Base-by-base conservation (phyloP, 2,329 filamentous ascomycete genomes). In the Camillea tinctor region DNA sequence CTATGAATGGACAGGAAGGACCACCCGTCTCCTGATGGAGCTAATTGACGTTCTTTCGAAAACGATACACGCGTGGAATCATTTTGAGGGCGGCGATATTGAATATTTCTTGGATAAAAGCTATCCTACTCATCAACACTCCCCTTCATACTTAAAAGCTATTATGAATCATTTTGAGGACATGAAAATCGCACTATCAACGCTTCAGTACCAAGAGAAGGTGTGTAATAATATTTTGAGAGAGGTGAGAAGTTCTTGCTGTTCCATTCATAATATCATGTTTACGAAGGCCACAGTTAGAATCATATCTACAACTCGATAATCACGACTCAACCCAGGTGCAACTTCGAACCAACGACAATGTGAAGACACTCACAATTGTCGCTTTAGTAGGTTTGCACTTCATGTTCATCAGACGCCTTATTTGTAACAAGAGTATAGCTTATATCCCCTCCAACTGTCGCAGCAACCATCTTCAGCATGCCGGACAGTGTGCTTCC, bases 291-390 rank as follows among this genome's bases (percentile, higher is more conserved):
- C 15, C 3, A 22, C 30, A 62, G 60, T 57, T 62, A 23, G 60
- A 62, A 52, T 54, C 52, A 7, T 59, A 57, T 50, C 51, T 62
- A 17, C 50, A 49, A 4, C 57, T 60, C 15, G 60, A 60, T 36
- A 54, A 62, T 36, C 57, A 54, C 48, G 57, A 60, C 23, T 54
- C 58, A 7, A 60, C 57, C 13, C 49, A 54, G 23, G 57, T 62
- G 17, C 60, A 62, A 23, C 44, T 55, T 24, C 60, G 60, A 20
- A 62, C 60, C 5, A 58, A 55, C 23, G 57, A 62, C 20, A 62
- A 50, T 23, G 52, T 60, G 1, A 62, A 60, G 44, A 52, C 51
- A 3, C 57, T 60, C 20, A 58, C 60, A 20, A 60, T 52, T n/a
- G 24, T 62, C 19, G 57, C 60, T 20, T 36, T 62, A 36, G 60